Evolutionary conservation across 805 yeast genomes (phyloP).

Genomic region (Allodekkera sacchari): DNA sequence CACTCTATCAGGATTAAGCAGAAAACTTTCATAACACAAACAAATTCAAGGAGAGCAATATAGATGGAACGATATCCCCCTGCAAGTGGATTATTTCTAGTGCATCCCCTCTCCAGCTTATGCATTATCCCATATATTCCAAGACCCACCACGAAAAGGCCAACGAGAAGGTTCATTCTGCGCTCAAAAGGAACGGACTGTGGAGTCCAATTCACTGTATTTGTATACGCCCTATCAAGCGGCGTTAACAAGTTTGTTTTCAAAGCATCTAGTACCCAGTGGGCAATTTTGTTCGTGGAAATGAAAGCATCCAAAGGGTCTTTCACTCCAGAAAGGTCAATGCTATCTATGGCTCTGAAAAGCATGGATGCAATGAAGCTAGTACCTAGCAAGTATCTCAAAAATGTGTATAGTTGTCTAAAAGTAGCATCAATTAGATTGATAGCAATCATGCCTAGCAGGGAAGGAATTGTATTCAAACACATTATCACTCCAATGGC

Average conservation of each 20-base stretch:
- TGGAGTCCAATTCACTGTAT: conserved; percentile 18
- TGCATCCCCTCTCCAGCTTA: conserved; percentile 19
- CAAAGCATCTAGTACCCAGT: conserved; percentile 5
- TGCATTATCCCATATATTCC: conserved; percentile 13
- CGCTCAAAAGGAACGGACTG: conserved; percentile 12
- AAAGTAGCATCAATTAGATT: conserved; percentile 8
- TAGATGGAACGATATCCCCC: conserved; percentile 46
- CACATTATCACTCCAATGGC: conserved; percentile 13
- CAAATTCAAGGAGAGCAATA: conserved; percentile 43
- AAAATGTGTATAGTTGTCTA: neutral
- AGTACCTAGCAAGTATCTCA: neutral
- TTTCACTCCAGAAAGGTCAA: neutral
- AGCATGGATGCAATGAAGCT: conserved; percentile 1
- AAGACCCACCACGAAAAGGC: conserved; percentile 10
- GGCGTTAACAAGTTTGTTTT: conserved; percentile 6
- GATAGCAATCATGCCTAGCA: conserved; percentile 16
- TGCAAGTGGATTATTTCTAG: conserved; percentile 34
- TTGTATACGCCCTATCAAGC: conserved; percentile 5
- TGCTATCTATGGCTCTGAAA: neutral
- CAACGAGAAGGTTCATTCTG: conserved; percentile 10
- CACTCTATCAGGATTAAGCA: conserved; percentile 70
- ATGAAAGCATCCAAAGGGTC: neutral
- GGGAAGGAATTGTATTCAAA: conserved; percentile 18
- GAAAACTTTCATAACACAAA: conserved; percentile 66
- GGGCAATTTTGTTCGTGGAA: neutral